Evolutionary conservation across 192 early-diverging fungal genomes (phyloP).

Genomic region (Linnemannia exigua): DNA sequence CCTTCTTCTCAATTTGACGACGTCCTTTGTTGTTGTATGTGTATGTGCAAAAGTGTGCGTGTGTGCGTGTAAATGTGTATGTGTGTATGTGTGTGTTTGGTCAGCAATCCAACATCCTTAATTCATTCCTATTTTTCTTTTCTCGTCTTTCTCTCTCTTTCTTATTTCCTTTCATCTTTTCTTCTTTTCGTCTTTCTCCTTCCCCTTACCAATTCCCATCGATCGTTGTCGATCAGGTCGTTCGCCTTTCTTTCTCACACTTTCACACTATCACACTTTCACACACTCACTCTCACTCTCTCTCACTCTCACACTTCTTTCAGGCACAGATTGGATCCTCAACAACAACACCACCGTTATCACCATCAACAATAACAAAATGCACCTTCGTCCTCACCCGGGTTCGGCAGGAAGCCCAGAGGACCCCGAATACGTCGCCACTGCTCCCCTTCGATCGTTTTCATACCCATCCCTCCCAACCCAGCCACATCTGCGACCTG

Average conservation of each 20-base stretch:
- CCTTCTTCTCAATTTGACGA: not conserved
- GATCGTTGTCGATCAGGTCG: slow-evolving; percentile 3
- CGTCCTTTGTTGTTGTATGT: not conserved
- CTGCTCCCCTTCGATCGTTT: not conserved
- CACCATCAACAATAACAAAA: not conserved
- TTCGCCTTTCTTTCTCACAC: not conserved
- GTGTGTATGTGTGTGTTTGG: not conserved
- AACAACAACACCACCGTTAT: no score
- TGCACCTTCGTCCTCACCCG: not conserved
- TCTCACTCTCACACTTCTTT: not conserved
- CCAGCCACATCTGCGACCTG: not conserved
- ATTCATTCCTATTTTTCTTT: not conserved
- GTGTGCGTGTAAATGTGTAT: no score
- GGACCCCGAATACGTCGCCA: slow-evolving; percentile 2
- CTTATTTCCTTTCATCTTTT: not conserved
- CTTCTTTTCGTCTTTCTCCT: not conserved
- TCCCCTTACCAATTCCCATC: not conserved
- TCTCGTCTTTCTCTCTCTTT: not conserved
- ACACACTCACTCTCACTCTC: not conserved
- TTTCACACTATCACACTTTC: not conserved
- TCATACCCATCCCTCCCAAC: not conserved
- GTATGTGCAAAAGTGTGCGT: not conserved
- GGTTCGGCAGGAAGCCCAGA: not conserved
- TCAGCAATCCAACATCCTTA: not conserved
- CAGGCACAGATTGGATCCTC: not conserved